These are phyloP conservation scores for Ramichloridium luteum DNA, from an alignment of 2,329 filamentous ascomycete species.

Conservation along the genomic window DNA sequence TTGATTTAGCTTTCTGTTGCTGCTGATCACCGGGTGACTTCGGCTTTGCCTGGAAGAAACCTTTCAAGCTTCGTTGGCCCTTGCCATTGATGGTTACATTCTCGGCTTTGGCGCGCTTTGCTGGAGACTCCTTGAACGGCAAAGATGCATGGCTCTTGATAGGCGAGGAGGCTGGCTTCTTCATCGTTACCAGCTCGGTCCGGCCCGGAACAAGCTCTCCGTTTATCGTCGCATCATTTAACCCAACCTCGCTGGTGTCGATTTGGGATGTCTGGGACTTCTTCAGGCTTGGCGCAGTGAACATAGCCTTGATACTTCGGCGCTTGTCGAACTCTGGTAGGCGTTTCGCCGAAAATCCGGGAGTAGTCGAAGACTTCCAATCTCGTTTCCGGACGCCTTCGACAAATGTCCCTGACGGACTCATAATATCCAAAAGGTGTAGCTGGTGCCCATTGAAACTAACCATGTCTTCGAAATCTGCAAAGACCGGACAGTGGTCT, in stretches of 20 bases:
- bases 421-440: conserved; percentile 59
- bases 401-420: conserved; percentile 58
- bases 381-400: conserved; percentile 53
- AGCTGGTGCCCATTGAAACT: conserved; percentile 33
- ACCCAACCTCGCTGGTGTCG: too few species aligned
- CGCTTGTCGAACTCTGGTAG: conserved; percentile 81
- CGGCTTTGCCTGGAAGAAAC: conserved; percentile 62
- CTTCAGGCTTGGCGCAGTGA: conserved; percentile 39
- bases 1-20: too few species aligned
- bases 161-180: too few species aligned
- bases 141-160: conserved; percentile 26
- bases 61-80: conserved; percentile 54
- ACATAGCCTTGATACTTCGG: conserved; percentile 87
- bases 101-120: conserved; percentile 31
- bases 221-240: background rate
- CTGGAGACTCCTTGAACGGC: conserved; percentile 18
- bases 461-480: conserved; percentile 54
- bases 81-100: conserved; percentile 24
- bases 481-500: conserved; percentile 92
- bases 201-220: background rate
- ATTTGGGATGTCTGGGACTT: conserved; percentile 26
- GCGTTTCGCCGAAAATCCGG: conserved; percentile 66
- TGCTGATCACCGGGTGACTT: background rate
- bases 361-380: conserved; percentile 53
- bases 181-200: background rate